Evolutionary conservation across 805 yeast genomes (phyloP).

Genomic region (Alloascoidea hylecoeti): DNA sequence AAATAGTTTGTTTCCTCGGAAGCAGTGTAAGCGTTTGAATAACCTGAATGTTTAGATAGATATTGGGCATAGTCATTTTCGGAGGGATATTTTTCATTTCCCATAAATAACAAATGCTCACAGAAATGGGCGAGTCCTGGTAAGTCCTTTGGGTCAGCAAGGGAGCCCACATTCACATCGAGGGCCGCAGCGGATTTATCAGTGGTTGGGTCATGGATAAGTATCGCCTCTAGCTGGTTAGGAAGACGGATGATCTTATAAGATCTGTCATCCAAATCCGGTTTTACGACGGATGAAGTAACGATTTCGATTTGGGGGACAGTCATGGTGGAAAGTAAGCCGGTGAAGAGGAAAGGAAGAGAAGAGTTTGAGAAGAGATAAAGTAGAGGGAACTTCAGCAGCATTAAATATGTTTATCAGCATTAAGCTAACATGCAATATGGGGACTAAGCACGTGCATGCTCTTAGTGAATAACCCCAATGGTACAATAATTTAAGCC

Average conservation of each 20-base stretch:
- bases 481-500: too few species aligned
- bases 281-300: conserved; percentile 22
- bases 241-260: conserved; percentile 55
- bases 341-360: too few species aligned
- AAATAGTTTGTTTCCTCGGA: conserved; percentile 81
- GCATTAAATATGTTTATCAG: too few species aligned
- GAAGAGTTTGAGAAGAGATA: too few species aligned
- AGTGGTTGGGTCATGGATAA: conserved; percentile 65
- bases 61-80: conserved; percentile 66
- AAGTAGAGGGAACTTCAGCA: too few species aligned
- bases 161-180: conserved; percentile 70
- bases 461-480: too few species aligned
- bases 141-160: conserved; percentile 53
- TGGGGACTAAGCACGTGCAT: too few species aligned
- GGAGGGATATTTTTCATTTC: conserved; percentile 59
- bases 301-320: too few species aligned
- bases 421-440: too few species aligned
- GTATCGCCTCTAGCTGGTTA: conserved; percentile 54
- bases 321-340: too few species aligned
- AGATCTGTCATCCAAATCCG: conserved; percentile 50
- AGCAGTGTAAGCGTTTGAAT: conserved; percentile 86
- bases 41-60: conserved; percentile 75
- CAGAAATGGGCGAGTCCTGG: conserved; percentile 86
- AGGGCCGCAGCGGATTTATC: conserved; percentile 56
- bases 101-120: conserved; percentile 77